A percentile compares a stretch with the other conserved stretches of the same genome.
phyloP scores from a whole-genome alignment of 371 early-diverging fungal species.

The Actinomortierella wolfii region DNA sequence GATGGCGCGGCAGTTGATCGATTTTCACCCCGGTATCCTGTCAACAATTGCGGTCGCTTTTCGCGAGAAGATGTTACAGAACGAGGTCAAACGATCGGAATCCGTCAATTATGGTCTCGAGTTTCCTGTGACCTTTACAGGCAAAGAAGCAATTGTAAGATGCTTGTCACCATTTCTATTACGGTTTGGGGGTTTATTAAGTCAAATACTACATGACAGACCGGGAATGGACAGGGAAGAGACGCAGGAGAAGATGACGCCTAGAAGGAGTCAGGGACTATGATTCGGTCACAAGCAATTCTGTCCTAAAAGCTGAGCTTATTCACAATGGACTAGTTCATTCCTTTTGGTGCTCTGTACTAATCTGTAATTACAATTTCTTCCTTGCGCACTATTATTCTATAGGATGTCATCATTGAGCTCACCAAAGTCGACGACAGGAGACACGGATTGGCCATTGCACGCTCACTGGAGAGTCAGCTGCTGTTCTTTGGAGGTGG shows the following conservation, averaged over 20 bases:
- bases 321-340: conserved; percentile 55
- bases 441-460: conserved; percentile 40
- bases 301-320: background rate
- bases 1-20: conserved; percentile 22
- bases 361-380: background rate
- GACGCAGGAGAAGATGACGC: too few species aligned
- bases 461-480: conserved; percentile 33
- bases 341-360: background rate
- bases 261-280: too few species aligned
- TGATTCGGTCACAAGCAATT: too few species aligned
- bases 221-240: too few species aligned
- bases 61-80: conserved; percentile 39
- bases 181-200: too few species aligned
- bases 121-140: conserved; percentile 80
- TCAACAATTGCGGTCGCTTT: conserved; percentile 47
- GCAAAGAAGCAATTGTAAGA: conserved; percentile 83
- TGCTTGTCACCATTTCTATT: background rate
- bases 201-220: too few species aligned
- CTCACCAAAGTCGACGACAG: conserved; percentile 38
- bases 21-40: conserved; percentile 36
- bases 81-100: conserved; percentile 32
- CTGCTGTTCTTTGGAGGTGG: conserved; percentile 36
- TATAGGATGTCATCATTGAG: conserved; percentile 40
- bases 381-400: background rate
- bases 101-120: conserved; percentile 73